These are phyloP conservation scores for Eutypa lata DNA, from an alignment of 2,329 filamentous ascomycete species.

Conservation along the genomic window DNA sequence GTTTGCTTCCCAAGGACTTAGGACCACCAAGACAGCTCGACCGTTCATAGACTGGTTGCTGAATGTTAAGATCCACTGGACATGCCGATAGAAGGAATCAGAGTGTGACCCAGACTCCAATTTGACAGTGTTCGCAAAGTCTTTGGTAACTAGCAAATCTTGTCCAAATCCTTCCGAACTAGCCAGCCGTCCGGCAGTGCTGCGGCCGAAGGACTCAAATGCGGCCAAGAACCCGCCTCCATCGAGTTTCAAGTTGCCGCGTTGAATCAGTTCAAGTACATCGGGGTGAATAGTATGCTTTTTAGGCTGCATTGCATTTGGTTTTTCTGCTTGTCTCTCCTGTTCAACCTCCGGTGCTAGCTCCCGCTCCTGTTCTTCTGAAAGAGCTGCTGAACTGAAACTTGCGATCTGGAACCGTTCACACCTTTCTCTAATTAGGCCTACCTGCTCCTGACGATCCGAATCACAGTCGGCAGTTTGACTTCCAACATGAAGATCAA, in stretches of 20 bases:
- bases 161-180: constrained; percentile 34
- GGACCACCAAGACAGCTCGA: constrained; percentile 14
- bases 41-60: background rate
- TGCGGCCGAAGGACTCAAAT: constrained; percentile 39
- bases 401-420: constrained; percentile 5
- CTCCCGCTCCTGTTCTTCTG: constrained; percentile 15
- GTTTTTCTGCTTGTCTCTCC: constrained; percentile 35
- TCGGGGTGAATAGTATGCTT: constrained; percentile 41
- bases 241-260: constrained; percentile 26
- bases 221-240: constrained; percentile 40
- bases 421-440: constrained; percentile 2
- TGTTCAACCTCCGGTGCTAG: constrained; percentile 10
- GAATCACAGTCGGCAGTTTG: background rate
- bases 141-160: constrained; percentile 11
- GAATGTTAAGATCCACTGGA: constrained; percentile 18
- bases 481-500: background rate
- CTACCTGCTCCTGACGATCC: background rate
- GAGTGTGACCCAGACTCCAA: background rate
- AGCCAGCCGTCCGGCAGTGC: constrained; percentile 35
- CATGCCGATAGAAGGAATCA: constrained; percentile 13
- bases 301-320: constrained; percentile 34
- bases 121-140: constrained; percentile 14
- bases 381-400: constrained; percentile 4
- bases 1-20: constrained; percentile 23
- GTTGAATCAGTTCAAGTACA: constrained; percentile 37